Evolutionary conservation across 495 filamentous ascomycete species (phyloP), one percentile per base, ranked within the genome.

Genomic region (Trichocladium antarcticum): DNA sequence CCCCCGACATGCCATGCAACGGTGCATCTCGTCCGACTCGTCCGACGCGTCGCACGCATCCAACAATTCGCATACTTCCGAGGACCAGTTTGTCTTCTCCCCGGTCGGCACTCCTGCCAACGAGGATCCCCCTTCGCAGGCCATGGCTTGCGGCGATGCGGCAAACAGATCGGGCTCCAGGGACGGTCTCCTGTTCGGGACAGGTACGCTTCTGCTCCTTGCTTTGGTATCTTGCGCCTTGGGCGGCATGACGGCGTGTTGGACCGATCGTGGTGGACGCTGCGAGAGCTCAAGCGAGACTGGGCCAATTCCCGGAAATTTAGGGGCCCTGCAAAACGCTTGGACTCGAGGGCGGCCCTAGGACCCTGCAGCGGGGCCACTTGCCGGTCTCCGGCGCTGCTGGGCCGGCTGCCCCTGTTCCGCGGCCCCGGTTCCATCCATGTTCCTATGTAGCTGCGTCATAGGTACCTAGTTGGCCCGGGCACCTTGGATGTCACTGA

Each of bases 1-100:
- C 4, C 17, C 45, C 22, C 55, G 61, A 35, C 65, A 58, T 12
- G 50, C 51, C 32, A 59, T 57, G 16, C 63, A 60, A 19, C 51
- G 51, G 24, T 56, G 63, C 47, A 64, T 43, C 8, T 55, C 54
- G 42, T 69, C 68, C 20, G 67, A 53, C 52, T 68, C 68, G 11
- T 66, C 67, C 8, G 66, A 64, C 41, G 52, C 45, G 1, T 58
- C 56, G 24, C 40, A 22, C 15, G 28, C 10, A 11, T 49, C 59
- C 51, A 32, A 52, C 47, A 34, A 56, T 50, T 29, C 65, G n/a
- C 37, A 28, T 10, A 46, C 16, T 1, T 55, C 51, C 5, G 57
- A 60, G 29, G 57, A 58, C 17, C 57, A 55, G 49, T 60, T 60
- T 38, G 45, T 35, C 11, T 54, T 60, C 34, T 60, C 57, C 5